These are phyloP conservation scores for Penicillium sp. DNA, from an alignment of 2,329 filamentous ascomycete species.

Conservation along the genomic window DNA sequence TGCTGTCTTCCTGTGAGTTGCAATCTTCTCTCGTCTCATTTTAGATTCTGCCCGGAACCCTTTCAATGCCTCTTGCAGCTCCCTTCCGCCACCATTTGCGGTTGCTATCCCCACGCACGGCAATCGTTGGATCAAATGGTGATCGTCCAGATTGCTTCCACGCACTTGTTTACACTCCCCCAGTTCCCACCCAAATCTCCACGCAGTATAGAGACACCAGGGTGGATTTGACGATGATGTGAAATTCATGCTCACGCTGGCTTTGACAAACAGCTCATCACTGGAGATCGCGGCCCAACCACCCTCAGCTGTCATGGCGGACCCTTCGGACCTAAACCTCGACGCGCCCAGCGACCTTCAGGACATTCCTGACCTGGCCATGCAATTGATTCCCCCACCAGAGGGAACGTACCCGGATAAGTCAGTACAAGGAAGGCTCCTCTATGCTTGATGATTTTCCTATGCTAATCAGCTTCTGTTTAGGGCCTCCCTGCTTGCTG, in stretches of 20 bases:
- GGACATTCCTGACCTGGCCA: slow-evolving; percentile 46
- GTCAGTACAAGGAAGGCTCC: slow-evolving; percentile 24
- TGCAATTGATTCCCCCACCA: slow-evolving; percentile 45
- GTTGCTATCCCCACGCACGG: slow-evolving; percentile 42
- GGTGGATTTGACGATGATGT: slow-evolving; percentile 21
- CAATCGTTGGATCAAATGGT: slow-evolving; percentile 19
- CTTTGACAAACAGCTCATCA: slow-evolving; percentile 3
- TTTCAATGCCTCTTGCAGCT: neutral
- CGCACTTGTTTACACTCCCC: slow-evolving; percentile 36
- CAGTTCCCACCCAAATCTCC: slow-evolving; percentile 11
- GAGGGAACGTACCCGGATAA: slow-evolving; percentile 49
- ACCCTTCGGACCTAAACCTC: slow-evolving; percentile 45
- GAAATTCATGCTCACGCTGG: slow-evolving; percentile 19
- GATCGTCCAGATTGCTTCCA: slow-evolving; percentile 39
- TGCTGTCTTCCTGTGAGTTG: neutral
- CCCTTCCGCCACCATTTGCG: slow-evolving; percentile 11
- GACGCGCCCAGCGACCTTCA: slow-evolving; percentile 49
- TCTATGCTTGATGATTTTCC: neutral
- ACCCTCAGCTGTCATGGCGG: slow-evolving; percentile 38
- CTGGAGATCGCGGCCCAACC: slow-evolving; percentile 19
- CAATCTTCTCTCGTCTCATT: neutral
- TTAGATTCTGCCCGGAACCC: neutral
- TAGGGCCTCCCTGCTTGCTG: slow-evolving; percentile 40
- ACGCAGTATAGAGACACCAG: slow-evolving; percentile 6
- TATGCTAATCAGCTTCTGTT: slow-evolving; percentile 6